Percentiles rank a stretch among this genome's conserved stretches.
phyloP scores from a whole-genome alignment of 768 basidiomycete genomes.

The Chalciporus sphaerocephalus region DNA sequence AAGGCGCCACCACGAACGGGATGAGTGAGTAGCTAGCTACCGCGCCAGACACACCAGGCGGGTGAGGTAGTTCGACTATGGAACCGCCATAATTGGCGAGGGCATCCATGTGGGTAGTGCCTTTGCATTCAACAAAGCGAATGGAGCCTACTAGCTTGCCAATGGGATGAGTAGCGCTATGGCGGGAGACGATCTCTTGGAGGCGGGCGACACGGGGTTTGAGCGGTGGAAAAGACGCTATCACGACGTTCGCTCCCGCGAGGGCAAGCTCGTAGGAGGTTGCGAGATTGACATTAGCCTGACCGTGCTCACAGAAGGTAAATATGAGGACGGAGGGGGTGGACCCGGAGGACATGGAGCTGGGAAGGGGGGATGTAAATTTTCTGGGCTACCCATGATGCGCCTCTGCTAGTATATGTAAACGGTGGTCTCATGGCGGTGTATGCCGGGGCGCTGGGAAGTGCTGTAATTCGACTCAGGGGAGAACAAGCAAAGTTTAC shows the following conservation, averaged over 20 bases:
- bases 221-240: constrained; percentile 13
- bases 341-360: background rate
- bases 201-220: constrained; percentile 3
- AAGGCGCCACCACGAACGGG: background rate
- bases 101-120: background rate
- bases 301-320: constrained; percentile 6
- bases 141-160: constrained; percentile 1
- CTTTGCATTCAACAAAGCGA: constrained; percentile 4
- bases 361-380: background rate
- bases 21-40: background rate
- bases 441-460: too few species aligned
- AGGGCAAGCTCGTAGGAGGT: constrained; percentile 15
- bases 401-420: background rate
- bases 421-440: too few species aligned
- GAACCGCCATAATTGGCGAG: background rate
- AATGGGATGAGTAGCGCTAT: background rate
- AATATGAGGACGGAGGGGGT: constrained; percentile 8
- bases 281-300: constrained; percentile 10
- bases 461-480: too few species aligned
- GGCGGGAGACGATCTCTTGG: constrained; percentile 2
- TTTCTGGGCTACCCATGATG: background rate
- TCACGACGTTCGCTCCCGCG: constrained; percentile 3
- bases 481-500: too few species aligned
- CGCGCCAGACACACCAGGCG: constrained; percentile 4
- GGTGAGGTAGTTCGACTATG: background rate